Base-by-base conservation (phyloP, 495 filamentous ascomycete genomes). In the Penicillium tannophilum region DNA sequence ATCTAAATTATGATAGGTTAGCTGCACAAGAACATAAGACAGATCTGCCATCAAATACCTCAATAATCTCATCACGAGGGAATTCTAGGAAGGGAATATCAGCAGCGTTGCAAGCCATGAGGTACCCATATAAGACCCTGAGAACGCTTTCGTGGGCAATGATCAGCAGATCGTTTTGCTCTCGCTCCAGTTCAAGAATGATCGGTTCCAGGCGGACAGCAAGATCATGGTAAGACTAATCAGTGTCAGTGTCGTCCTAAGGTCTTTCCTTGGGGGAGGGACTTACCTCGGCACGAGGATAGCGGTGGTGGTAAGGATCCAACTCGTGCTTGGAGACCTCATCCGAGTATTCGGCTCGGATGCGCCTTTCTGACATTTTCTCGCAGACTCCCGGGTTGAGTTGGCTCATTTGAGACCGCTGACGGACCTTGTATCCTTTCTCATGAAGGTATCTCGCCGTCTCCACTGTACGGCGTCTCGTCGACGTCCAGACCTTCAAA, bases 171-270 rank as follows among this genome's bases (percentile, higher is more conserved):
- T 99, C 95, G 58, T 95, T 96, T 68, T 97, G 90, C 71, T 99
- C 94, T 35, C 95, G 89, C 74, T 99, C 95, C 4, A 99, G 82
- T 73, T 99, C 95, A 10, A 99, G 84, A 71, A 99, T 99, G 59
- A 99, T 94, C 9, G 95, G 95, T 72, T 99, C 95, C n/a, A 98
- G 85, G 20, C 95, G 90, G 55, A 98, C 94, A 24, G 95, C 95
- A 41, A 99, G 85, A 69, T 99, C 94, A 72, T 99, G 94, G 71
- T 99, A 99, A 23, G 93, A 98, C 91, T 93, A 57, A 67, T 17
- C 46, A 62, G 66, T 43, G 36, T 51, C 12, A 51, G 51, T 53
- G 52, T 6, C 10, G 11, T 20, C 30, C 16, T 30, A 26, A 16
- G 39, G 11, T 24, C 5, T 54, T 5, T 19, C 8, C 4, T 30